Evolutionary conservation across 768 basidiomycete genomes (phyloP), one percentile per base, ranked within the genome.

Genomic region (Floccularia luteovirens): DNA sequence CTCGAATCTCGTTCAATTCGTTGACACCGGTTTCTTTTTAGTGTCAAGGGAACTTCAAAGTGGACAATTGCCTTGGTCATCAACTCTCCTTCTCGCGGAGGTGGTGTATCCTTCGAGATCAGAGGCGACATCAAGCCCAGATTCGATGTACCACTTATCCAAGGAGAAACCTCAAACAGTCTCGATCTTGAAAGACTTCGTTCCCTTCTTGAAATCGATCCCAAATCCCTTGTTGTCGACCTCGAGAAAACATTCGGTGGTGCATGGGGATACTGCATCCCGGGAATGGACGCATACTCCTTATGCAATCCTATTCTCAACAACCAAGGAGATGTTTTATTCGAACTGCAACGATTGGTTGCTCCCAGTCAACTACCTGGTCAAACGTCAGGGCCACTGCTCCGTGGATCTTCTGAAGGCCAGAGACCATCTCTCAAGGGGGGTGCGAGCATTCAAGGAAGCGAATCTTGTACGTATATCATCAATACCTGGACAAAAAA

Each of bases 271-370:
- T 24, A 39, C 25, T 39, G 5, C 14, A 24, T 39, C 38, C 38
- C 24, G 7, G 38, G 38, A 22, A 39, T 27, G n/a, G 14, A 27
- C 4, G 38, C 38, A 4, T 39, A 39, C 21, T 3, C 38, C 14
- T 28, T 39, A 14, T 13, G 24, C 24, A 39, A 39, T n/a, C 38
- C 38, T 4, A 22, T 39, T n/a, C 27, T 25, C 24, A 39, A 39
- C 20, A 25, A 6, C 13, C 12, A n/a, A 5, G 38, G 38, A 12
- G 38, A 39, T 20, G 27, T 24, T 5, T 3, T 25, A 20, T 39
- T 39, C 24, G 21, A 39, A 14, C 38, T 39, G n/a, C n/a, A n/a
- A n/a, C n/a, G n/a, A n/a, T n/a, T n/a, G n/a, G n/a, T n/a, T n/a
- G n/a, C n/a, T n/a, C n/a, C n/a, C n/a, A n/a, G n/a, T n/a, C n/a